Evolutionary conservation across 1,284 basidiomycete genomes (phyloP), one percentile per base, ranked within the genome.

Genomic region (Fomitopsis palustris): DNA sequence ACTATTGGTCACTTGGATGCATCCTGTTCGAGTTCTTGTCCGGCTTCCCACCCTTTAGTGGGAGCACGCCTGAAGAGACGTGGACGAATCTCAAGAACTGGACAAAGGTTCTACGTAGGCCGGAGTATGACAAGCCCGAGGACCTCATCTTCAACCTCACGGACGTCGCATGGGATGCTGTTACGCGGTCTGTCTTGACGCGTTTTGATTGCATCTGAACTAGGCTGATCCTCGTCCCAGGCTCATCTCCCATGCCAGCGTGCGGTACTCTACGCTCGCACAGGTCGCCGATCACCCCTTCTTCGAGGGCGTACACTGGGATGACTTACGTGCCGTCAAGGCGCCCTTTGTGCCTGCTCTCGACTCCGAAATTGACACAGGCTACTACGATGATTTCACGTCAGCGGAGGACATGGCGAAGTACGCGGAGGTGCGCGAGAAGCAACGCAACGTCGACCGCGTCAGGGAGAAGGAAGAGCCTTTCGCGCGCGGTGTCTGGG

Each of bases 21-120:
- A 99, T 99, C 68, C 78, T 99, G 29, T 99, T 98, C 77, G 95
- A 98, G 76, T 98, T 98, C 77, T 80, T 98, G n/a, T 87, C 91
- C 17, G 95, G 95, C 23, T 99, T 98, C 79, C 97, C 97, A 10
- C 97, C 97, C 0, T 99, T 99, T 79, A 96, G 93, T 55, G 97
- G 97, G 14, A 87, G 90, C 45, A 95, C 91, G 0, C 92, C 96
- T 0, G 96, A 99, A 69, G 97, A 99, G 76, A 99, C 97, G 0
- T 99, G 97, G 95, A 95, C 95, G 21, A 99, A 99, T 74, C 78
- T 99, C 66, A 98, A 98, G 77, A 98, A 98, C 74, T 99, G 97
- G 97, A 85, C 88, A 25, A 92, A 92, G 66, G 93, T 96, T 3
- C 81, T 99, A 4, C 82, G 91, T 21, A 77, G 97, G 62, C 97